Evolutionary conservation across 2,329 filamentous ascomycete genomes (phyloP), one percentile per base, ranked within the genome.

Genomic region (Fusarium fujikuroi): DNA sequence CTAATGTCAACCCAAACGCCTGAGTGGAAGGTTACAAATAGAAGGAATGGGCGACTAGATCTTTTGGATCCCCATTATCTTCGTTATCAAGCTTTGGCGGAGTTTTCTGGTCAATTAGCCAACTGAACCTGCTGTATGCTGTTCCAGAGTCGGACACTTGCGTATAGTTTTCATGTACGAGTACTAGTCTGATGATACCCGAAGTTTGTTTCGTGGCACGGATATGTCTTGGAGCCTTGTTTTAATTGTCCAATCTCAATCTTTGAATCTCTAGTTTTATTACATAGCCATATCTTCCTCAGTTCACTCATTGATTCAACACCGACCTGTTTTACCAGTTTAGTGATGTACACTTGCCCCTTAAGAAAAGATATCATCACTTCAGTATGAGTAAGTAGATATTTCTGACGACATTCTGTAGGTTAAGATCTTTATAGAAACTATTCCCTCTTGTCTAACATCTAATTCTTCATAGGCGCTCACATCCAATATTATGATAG

Each of bases 141-240:
- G 4, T 28, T 40, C 1, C 18, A 5, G 15, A 40, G 23, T 18
- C 28, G 34, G 19, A 28, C 21, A 7, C 10, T 6, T 16, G 9
- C 3, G 18, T 25, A 12, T 37, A n/a, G 5, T 23, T 30, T 21
- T 37, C 11, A 8, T 43, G 21, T 42, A 21, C 19, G n/a, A 36
- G 37, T 10, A 19, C 8, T 43, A 18, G 30, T 36, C 25, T 36
- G 19, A 40, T n/a, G 50, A 69, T 69, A 69, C 65, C 59, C 66
- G 46, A 43, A 30, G 19, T 7, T 28, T 37, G 34, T 44, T 39
- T 50, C 2, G 18, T n/a, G 32, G 23, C 16, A 30, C 16, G 16
- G 21, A 52, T 47, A 18, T 46, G 15, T 36, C 15, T 34, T 15
- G 32, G 9, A 37, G 10, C 5, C 5, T 16, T 2, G 19, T 32